Base-by-base conservation (phyloP, 2,329 filamentous ascomycete species). In the Epichloe baconii region DNA sequence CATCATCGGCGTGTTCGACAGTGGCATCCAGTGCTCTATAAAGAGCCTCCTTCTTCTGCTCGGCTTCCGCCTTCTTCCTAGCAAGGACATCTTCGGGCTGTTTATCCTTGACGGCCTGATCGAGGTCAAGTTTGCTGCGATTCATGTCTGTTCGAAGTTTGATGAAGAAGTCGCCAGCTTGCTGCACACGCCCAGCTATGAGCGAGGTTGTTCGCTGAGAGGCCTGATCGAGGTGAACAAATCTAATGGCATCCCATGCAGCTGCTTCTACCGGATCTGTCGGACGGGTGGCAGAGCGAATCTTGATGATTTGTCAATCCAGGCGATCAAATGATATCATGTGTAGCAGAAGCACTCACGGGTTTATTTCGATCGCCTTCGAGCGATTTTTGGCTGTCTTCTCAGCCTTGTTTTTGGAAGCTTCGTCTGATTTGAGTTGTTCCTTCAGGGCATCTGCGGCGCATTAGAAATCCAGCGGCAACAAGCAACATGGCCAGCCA, bases 1-100 rank as follows among this genome's bases (percentile, higher is more conserved):
- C 70, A 44, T 72, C 70, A 59, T 80, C 76, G 12, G 77, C 78
- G 63, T 73, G 73, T 23, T 72, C 68, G 48, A 77, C 70, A 1
- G 76, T 77, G 11, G 75, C 71, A 54, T 80, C 72, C 45, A 81
- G 66, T 2, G 76, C 74, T 49, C 70, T 64, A 55, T 70, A 73
- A 5, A 82, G 66, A 4, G 72, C 67, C 40, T 76, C 69, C 52
- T 74, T 71, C 56, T 73, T 74, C 49, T 64, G 59, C 3, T 70
- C 68, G 5, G 73, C 67, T 8, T 67, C 65, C 7, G 66, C 62
- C 55, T 70, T 73, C 15, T 74, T 59, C 43, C 61, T 65, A 4
- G 63, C 58, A 34, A 72, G 53, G 6, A 67, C 64, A 11, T 60
- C 51, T 17, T 68, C 67, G 4, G 67, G 49, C 37, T 67, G 63